phyloP scores from a whole-genome alignment of 768 basidiomycete species.

The Pulveroboletus sp. region DNA sequence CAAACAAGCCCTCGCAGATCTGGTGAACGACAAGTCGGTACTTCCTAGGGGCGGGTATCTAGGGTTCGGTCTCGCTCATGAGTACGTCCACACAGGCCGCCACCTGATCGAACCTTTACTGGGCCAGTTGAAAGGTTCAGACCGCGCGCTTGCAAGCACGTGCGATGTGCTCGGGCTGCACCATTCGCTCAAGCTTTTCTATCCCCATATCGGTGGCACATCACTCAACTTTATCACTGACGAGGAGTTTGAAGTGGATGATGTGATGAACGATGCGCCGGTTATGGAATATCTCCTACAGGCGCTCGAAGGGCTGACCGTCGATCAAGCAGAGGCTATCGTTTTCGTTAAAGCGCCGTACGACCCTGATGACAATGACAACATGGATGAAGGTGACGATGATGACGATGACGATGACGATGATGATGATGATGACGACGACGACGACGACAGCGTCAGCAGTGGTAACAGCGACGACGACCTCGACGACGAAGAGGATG shows the following conservation, averaged over 20 bases:
- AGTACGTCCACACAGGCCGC: slow-evolving; percentile 1
- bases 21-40: not conserved
- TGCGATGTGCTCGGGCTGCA: slow-evolving; percentile 7
- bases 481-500: too few relatives aligned
- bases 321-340: slow-evolving; percentile 6
- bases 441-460: too few relatives aligned
- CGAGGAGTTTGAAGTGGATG: not conserved
- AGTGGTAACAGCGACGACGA: too few relatives aligned
- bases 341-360: not conserved
- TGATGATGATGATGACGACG: too few relatives aligned
- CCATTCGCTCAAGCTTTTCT: slow-evolving; percentile 3
- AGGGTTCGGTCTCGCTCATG: slow-evolving; percentile 10
- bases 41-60: slow-evolving; percentile 8
- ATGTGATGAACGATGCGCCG: not conserved
- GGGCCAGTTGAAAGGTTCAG: slow-evolving; percentile 14
- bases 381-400: too few relatives aligned
- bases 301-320: not conserved
- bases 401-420: too few relatives aligned
- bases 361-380: not conserved
- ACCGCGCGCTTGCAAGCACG: slow-evolving; percentile 2
- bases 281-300: not conserved
- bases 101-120: not conserved
- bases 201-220: not conserved
- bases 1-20: not conserved
- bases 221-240: not conserved